Percentiles rank a stretch among this genome's conserved stretches.
These are phyloP conservation scores for Trametes cingulata DNA, from an alignment of 768 basidiomycete genomes.

Conservation along the genomic window DNA sequence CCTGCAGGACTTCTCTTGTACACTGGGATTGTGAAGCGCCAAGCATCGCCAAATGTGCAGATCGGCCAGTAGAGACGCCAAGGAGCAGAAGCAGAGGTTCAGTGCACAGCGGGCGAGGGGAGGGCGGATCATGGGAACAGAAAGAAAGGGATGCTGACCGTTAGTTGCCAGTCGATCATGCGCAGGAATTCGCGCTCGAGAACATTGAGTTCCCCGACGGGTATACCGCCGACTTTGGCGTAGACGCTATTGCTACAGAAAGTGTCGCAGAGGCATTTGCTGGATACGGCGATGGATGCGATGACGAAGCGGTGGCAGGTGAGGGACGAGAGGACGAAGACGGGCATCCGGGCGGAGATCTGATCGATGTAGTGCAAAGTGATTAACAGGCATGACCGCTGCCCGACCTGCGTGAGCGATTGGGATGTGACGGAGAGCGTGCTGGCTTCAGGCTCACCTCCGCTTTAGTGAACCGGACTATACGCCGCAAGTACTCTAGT, in stretches of 20 bases:
- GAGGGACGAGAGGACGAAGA: conserved; percentile 92
- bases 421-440: conserved; percentile 2
- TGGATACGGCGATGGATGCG: conserved; percentile 86
- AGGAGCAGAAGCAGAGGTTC: conserved; percentile 30
- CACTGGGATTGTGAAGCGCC: conserved; percentile 54
- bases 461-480: conserved; percentile 93
- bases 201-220: conserved; percentile 86
- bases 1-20: conserved; percentile 86
- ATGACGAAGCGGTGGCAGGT: conserved; percentile 99
- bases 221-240: conserved; percentile 95
- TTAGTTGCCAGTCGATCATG: conserved; percentile 92
- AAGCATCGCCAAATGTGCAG: background rate
- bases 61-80: conserved; percentile 6
- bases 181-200: conserved; percentile 92
- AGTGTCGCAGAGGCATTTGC: conserved; percentile 93
- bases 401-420: conserved; percentile 22
- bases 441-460: conserved; percentile 58
- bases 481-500: conserved; percentile 90
- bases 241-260: conserved; percentile 96
- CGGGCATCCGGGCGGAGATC: conserved; percentile 83
- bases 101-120: background rate
- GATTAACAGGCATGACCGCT: conserved; percentile 82
- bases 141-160: conserved; percentile 57
- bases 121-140: background rate
- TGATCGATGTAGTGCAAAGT: conserved; percentile 90